Conservation (phyloP, 78 protist species). For the Monocercomonoides exilis region DNA sequence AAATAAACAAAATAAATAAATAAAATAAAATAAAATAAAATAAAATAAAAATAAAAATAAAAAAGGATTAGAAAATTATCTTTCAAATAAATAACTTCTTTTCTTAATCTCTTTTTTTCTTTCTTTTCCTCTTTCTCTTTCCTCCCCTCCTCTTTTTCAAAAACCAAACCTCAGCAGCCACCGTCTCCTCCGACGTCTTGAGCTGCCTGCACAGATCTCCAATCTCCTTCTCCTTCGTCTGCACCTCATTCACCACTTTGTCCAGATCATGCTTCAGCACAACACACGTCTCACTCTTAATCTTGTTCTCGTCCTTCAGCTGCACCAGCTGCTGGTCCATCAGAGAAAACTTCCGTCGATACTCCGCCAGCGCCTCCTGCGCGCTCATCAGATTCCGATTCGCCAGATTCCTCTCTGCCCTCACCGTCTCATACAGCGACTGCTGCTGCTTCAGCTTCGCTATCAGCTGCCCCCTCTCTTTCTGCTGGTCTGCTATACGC, state of each 20-base stretch:
- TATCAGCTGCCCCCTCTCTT: slow-evolving; percentile 55
- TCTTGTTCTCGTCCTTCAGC: slow-evolving; percentile 60
- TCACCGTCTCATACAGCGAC: slow-evolving; percentile 66
- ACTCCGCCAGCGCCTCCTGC: slow-evolving; percentile 48
- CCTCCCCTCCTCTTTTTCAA: no score
- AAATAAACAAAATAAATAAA: neutral
- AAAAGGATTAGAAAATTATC: neutral
- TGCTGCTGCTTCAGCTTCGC: slow-evolving; percentile 63
- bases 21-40: neutral
- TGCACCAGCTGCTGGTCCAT: slow-evolving; percentile 68
- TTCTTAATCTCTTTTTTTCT: neutral
- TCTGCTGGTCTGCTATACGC: slow-evolving; percentile 46
- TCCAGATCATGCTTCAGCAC: neutral
- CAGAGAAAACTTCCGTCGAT: slow-evolving; percentile 69
- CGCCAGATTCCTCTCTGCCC: slow-evolving; percentile 71
- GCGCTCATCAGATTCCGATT: slow-evolving; percentile 69
- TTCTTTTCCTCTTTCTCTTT: slow-evolving; percentile 17
- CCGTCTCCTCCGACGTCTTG: neutral
- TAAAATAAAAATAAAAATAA: neutral
- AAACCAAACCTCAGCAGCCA: slow-evolving; percentile 6
- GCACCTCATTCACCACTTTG: neutral
- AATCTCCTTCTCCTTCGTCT: slow-evolving; percentile 22
- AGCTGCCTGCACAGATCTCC: slow-evolving; percentile 4
- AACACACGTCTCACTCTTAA: slow-evolving; percentile 29
- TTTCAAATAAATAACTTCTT: neutral